Conservation (phyloP, 169 alveolate species). For the Eimeria sp. region DNA sequence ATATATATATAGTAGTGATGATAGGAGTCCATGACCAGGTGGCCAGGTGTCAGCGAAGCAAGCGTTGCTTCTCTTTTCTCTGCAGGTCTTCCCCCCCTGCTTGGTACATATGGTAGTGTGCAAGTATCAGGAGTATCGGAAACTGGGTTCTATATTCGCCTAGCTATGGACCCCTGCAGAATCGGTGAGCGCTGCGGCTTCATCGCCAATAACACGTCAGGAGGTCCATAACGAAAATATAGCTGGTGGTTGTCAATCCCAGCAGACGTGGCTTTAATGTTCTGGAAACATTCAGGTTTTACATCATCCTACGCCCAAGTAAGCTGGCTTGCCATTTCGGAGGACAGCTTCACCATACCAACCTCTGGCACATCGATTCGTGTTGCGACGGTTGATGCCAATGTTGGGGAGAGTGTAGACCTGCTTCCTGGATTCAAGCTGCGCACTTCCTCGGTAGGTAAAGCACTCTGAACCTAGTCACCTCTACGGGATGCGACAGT, state of each 20-base stretch:
- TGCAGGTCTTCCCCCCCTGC: conserved; percentile 30
- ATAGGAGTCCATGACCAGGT: not conserved
- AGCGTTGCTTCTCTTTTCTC: not conserved
- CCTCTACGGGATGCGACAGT: not conserved
- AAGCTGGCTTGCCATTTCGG: conserved; percentile 64
- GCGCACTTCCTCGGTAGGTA: conserved; percentile 29
- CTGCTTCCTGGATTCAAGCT: conserved; percentile 25
- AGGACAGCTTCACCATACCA: conserved; percentile 43
- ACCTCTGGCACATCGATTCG: conserved; percentile 8
- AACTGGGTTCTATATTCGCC: conserved; percentile 46
- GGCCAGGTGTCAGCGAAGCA: not conserved
- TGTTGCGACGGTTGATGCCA: conserved; percentile 20
- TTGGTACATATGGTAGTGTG: conserved; percentile 24
- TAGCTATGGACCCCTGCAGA: conserved; percentile 66
- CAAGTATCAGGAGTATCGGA: conserved; percentile 56
- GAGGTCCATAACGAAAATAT: not conserved
- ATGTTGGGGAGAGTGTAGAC: conserved; percentile 3
- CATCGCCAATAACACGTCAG: not conserved
- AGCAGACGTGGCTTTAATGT: not conserved
- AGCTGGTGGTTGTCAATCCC: not conserved
- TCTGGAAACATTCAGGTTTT: conserved; percentile 41
- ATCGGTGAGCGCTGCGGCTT: conserved; percentile 27
- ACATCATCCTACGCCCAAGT: conserved; percentile 37
- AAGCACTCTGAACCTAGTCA: not conserved
- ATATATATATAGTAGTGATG: not conserved